Evolutionary conservation across 1,284 basidiomycete genomes (phyloP).

Genomic region (Cryptococcus floricola): DNA sequence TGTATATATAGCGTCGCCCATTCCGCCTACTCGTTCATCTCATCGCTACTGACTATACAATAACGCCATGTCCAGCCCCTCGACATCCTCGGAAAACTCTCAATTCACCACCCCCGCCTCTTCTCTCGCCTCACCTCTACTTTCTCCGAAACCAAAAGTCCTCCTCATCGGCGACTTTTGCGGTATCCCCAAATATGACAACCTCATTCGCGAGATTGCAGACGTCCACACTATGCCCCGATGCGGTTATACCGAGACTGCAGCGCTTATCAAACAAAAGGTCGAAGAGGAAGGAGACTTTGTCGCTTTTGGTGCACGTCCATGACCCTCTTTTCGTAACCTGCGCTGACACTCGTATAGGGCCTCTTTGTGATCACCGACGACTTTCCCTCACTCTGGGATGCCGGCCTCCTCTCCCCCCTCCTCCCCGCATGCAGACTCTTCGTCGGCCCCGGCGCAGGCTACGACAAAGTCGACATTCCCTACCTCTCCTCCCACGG

Average conservation of each 20-base stretch:
- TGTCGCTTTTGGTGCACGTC: slow-evolving; percentile 24
- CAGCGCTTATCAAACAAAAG: slow-evolving; percentile 8
- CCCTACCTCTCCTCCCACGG: slow-evolving; percentile 23
- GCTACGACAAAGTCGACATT: slow-evolving; percentile 31
- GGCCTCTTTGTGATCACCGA: slow-evolving; percentile 19
- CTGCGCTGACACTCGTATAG: slow-evolving; percentile 5
- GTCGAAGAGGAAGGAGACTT: slow-evolving; percentile 22
- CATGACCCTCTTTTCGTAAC: neutral
- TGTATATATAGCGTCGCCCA: too few relatives aligned
- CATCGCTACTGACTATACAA: neutral
- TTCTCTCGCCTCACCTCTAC: neutral
- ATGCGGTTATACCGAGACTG: slow-evolving; percentile 11
- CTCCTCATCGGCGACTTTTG: slow-evolving; percentile 14
- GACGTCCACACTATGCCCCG: slow-evolving; percentile 14
- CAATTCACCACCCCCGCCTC: neutral
- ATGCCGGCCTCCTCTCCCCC: slow-evolving; percentile 17
- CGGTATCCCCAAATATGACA: slow-evolving; percentile 9
- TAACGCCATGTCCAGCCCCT: neutral
- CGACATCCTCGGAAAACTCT: neutral
- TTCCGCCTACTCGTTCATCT: neutral
- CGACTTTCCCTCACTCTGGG: slow-evolving; percentile 20
- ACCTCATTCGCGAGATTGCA: slow-evolving; percentile 10
- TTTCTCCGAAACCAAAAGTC: slow-evolving; percentile 9
- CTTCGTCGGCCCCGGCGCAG: slow-evolving; percentile 25
- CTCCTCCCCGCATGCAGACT: slow-evolving; percentile 21